phyloP scores from a whole-genome alignment of 305 asterid species.

The Withania somnifera region DNA sequence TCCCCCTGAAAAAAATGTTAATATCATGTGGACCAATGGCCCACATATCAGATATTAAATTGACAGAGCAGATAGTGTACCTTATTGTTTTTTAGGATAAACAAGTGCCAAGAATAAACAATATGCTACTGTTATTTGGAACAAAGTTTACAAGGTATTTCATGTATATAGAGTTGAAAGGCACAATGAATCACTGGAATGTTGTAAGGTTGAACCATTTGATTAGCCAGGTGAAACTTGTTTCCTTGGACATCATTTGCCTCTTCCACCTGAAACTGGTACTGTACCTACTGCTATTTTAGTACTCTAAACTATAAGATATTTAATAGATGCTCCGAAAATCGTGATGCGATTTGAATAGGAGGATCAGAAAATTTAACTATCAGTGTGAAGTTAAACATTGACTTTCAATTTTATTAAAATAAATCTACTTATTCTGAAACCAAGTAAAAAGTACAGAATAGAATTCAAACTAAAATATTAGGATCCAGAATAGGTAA shows the following conservation, averaged over 20 bases:
- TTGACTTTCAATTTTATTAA: not conserved
- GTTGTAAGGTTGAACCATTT: not conserved
- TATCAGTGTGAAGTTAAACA: not conserved
- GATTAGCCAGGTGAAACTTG: not conserved
- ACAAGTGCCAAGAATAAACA: not conserved
- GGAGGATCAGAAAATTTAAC: not conserved
- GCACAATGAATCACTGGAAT: not conserved
- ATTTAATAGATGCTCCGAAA: not conserved
- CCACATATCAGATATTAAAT: not conserved
- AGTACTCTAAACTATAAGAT: not conserved
- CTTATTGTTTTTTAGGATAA: not conserved
- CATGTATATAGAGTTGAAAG: not conserved
- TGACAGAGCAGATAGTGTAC: not conserved
- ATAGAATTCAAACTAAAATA: not conserved
- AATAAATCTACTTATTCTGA: not conserved
- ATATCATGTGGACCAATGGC: not conserved
- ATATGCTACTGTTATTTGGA: not conserved
- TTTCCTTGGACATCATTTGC: not conserved
- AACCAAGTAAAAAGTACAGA: not conserved
- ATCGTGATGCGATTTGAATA: not conserved
- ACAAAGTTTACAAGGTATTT: not conserved
- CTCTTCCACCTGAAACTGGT: not conserved
- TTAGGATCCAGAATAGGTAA: not conserved
- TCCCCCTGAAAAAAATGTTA: not conserved
- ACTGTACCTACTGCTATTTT: not conserved